Evolutionary conservation across 352 stramenopile species (phyloP), one percentile per base, ranked within the genome.

Genomic region (Phytopythium helicoides): DNA sequence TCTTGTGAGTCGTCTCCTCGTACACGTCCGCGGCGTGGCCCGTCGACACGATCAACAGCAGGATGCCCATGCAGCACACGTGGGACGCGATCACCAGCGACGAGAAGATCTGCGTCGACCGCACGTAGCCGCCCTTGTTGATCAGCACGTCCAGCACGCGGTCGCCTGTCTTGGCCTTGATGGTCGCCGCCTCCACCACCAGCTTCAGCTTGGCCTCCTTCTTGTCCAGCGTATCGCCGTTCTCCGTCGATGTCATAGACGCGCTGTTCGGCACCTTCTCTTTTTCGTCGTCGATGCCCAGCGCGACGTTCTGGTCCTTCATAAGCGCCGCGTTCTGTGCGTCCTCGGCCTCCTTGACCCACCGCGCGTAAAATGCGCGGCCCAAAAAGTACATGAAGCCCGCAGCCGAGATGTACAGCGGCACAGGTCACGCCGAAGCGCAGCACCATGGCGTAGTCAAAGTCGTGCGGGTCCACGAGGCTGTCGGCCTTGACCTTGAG

Each of bases 321-420:
- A 62, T 69, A 4, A 89, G 50, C 34, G 78, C 78, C 3, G 65
- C 68, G 38, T 89, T 86, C 55, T 79, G 76, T 8, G 73, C 76
- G 10, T 81, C 79, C 34, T 86, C 76, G 6, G 79, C 71, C 28
- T 87, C 76, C 35, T 76, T 75, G 7, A 89, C 76, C 79, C 79
- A 89, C 23, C 75, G 74, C 37, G 62, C 66, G 59, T 86, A 89
- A 47, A 88, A 92, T 1, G 73, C 76, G 51, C 85, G 83, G 34
- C 81, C 81, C 45, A 89, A 41, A 18, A 92, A 70, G 60, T 89
- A 89, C 78, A 92, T 87, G 60, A 89, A 88, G 42, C 87, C 57
- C 10, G 76, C 79, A 0, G 76, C 72, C 7, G 66, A 78, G 16
- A 88, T 52, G 52, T 92, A 92, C 15, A 87, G 67, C 37, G 81